A percentile compares a stretch with the other conserved stretches of the same genome.
phyloP scores from a whole-genome alignment of 192 early-diverging fungal genomes.

The Umbelopsis isabellina region DNA sequence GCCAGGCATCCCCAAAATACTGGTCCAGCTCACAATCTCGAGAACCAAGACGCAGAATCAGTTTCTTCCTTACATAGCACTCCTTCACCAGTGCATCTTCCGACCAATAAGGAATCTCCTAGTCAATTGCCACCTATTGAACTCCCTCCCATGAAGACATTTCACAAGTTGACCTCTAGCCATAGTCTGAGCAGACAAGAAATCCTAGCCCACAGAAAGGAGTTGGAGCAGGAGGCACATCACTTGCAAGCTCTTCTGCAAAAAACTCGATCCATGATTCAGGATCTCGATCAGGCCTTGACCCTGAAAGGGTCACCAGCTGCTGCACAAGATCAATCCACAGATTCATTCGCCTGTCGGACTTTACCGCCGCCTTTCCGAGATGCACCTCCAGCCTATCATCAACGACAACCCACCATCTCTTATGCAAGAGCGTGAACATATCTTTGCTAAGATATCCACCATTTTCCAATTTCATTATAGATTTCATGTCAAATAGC shows the following conservation, averaged over 20 bases:
- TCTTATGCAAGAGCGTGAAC: constrained; percentile 12
- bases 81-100: background rate
- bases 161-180: background rate
- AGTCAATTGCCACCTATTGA: constrained; percentile 9
- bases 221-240: constrained; percentile 3
- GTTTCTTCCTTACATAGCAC: background rate
- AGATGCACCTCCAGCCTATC: background rate
- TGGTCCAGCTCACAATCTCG: background rate
- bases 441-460: background rate
- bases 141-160: constrained; percentile 3
- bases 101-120: background rate
- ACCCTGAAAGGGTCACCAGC: background rate
- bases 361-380: constrained; percentile 9
- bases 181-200: background rate
- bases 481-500: constrained; percentile 10
- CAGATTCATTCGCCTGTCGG: background rate
- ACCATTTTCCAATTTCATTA: background rate
- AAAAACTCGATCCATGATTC: constrained; percentile 9
- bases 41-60: background rate
- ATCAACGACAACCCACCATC: background rate
- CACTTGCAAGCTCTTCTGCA: background rate
- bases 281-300: background rate
- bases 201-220: constrained; percentile 6
- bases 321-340: background rate
- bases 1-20: no score